Percentiles rank a stretch among this genome's conserved stretches.
phyloP scores from a whole-genome alignment of 176 grass and related monocot genomes.

The Aegilops bicornis region DNA sequence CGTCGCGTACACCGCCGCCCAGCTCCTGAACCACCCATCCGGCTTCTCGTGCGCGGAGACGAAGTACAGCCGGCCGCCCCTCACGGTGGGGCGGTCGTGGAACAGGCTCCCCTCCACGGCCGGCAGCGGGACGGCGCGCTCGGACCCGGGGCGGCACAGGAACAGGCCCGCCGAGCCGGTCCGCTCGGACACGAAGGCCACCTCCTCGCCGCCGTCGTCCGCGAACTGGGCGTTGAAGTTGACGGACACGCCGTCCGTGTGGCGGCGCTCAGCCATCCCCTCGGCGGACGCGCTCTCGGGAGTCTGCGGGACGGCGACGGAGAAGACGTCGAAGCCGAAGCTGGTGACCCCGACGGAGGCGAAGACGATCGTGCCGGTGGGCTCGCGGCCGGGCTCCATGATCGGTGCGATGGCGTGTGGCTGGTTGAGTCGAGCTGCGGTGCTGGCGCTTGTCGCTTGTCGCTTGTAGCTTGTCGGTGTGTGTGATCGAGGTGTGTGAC shows the following conservation, averaged over 20 bases:
- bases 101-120: conserved; percentile 52
- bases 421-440: background rate
- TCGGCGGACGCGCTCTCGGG: background rate
- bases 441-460: background rate
- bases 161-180: conserved; percentile 55
- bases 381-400: conserved; percentile 80
- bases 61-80: conserved; percentile 46
- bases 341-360: conserved; percentile 50
- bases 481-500: background rate
- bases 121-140: conserved; percentile 43
- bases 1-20: conserved; percentile 73
- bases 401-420: background rate
- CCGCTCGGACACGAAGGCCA: conserved; percentile 83
- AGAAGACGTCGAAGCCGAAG: conserved; percentile 98
- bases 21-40: conserved; percentile 55
- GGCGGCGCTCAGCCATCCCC: conserved; percentile 47
- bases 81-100: conserved; percentile 79
- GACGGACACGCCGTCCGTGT: conserved; percentile 77
- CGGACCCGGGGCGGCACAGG: conserved; percentile 21
- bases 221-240: conserved; percentile 89
- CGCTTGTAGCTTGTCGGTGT: background rate
- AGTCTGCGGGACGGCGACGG: conserved; percentile 40
- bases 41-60: conserved; percentile 75
- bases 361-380: conserved; percentile 70
- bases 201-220: conserved; percentile 51